A percentile compares a stretch with the other conserved stretches of the same genome.
Conservation (phyloP, 2,329 filamentous ascomycete species). For the Apiospora aurea region DNA sequence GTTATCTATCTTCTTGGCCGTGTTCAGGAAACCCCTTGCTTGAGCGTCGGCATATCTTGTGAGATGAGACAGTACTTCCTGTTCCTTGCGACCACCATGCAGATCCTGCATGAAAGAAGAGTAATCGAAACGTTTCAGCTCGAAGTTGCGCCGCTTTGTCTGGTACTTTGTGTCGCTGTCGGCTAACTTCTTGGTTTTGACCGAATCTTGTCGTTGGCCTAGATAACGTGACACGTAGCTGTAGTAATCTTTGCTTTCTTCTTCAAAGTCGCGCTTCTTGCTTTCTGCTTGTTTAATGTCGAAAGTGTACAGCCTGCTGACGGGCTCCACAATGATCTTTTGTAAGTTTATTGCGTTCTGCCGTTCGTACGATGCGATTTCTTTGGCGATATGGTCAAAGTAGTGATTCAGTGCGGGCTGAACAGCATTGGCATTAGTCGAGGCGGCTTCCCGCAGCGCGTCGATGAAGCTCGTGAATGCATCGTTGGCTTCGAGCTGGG, state of each 20-base stretch:
- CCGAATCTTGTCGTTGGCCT: constrained; percentile 92
- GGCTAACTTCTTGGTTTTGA: constrained; percentile 95
- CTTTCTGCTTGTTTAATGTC: constrained; percentile 98
- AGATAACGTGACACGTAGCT: constrained; percentile 93
- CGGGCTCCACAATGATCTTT: constrained; percentile 92
- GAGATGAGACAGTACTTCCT: constrained; percentile 92
- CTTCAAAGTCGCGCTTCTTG: constrained; percentile 97
- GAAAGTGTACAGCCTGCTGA: constrained; percentile 88
- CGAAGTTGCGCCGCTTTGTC: constrained; percentile 89
- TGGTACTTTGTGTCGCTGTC: constrained; percentile 98
- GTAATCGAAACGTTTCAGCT: constrained; percentile 97
- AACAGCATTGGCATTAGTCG: constrained; percentile 94
- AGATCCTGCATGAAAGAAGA: constrained; percentile 99
- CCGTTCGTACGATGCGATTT: constrained; percentile 87
- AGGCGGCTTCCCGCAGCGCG: constrained; percentile 84
- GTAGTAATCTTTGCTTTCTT: constrained; percentile 99
- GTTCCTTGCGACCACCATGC: constrained; percentile 98
- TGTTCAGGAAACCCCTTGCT: constrained; percentile 79
- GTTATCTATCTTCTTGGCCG: constrained; percentile 86
- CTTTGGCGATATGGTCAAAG: constrained; percentile 93
- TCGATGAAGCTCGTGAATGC: constrained; percentile 84
- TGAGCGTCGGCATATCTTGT: constrained; percentile 94
- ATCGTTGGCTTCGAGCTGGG: constrained; percentile 86
- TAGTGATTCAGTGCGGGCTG: constrained; percentile 97
- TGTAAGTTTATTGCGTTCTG: constrained; percentile 86